A percentile compares a stretch with the other conserved stretches of the same genome.
phyloP scores from a whole-genome alignment of 139 green algal species.

The Coelastrella sp. region DNA sequence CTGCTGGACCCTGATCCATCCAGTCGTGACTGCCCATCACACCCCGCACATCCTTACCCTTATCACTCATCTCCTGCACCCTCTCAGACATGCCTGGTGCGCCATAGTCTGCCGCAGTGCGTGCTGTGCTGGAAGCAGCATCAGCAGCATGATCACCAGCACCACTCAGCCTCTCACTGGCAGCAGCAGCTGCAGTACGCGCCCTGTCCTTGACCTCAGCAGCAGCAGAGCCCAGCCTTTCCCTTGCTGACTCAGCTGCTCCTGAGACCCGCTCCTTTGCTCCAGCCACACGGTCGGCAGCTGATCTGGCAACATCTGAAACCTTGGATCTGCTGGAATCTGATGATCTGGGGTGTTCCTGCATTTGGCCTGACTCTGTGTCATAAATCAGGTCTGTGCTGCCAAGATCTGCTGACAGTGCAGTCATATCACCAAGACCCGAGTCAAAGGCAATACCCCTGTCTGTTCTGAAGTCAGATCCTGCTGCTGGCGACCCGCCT shows the following conservation, averaged over 20 bases:
- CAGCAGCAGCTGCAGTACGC: not conserved
- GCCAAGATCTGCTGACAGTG: not conserved
- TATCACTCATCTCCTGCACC: not conserved
- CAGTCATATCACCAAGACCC: not conserved
- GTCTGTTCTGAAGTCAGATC: not conserved
- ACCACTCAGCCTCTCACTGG: not conserved
- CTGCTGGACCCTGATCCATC: constrained; percentile 8
- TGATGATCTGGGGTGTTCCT: not conserved
- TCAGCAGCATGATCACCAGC: not conserved
- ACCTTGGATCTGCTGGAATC: not conserved
- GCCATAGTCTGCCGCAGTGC: constrained; percentile 10
- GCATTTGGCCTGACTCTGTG: not conserved
- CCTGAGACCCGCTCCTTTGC: not conserved
- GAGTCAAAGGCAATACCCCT: not conserved
- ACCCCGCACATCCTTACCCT: not conserved
- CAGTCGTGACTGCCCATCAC: not conserved
- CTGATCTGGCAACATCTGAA: not conserved
- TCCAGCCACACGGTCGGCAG: not conserved
- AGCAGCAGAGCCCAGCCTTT: not conserved
- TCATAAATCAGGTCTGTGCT: not conserved
- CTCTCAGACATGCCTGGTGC: constrained; percentile 1
- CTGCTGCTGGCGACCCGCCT: not conserved
- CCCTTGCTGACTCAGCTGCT: constrained; percentile 6
- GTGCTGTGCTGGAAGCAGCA: not conserved
- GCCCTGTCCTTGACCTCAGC: not conserved